Percentiles rank a stretch among this genome's conserved stretches.
These are phyloP conservation scores for Trichosanthes truncata DNA, from an alignment of 306 rosid species.

Conservation along the genomic window DNA sequence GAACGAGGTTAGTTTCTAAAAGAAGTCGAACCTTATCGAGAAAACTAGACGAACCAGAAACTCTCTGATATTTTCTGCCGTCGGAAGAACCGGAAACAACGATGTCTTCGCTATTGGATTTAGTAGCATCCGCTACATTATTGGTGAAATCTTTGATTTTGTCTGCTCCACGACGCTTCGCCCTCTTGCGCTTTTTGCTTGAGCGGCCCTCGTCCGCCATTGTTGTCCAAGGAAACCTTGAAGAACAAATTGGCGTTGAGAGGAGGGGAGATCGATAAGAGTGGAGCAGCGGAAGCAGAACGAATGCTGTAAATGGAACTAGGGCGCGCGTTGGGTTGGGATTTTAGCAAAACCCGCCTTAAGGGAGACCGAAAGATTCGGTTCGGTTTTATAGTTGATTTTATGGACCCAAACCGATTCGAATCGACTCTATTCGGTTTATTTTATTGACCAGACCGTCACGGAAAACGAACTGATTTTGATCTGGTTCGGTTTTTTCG, in stretches of 20 bases:
- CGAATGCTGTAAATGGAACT: neutral
- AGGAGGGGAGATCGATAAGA: neutral
- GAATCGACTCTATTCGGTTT: neutral
- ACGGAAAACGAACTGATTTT: neutral
- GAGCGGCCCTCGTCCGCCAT: slow-evolving; percentile 24
- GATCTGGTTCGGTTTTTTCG: neutral
- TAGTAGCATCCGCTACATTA: neutral
- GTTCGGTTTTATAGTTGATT: neutral
- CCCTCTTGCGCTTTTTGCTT: slow-evolving; percentile 46
- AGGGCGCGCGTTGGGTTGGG: neutral
- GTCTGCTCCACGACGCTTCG: slow-evolving; percentile 9
- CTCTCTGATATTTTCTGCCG: slow-evolving; percentile 20
- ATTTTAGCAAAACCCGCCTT: neutral
- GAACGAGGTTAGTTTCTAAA: neutral
- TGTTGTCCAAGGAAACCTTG: slow-evolving; percentile 6
- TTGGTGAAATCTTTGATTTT: neutral
- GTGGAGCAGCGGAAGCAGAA: neutral
- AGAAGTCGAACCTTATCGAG: slow-evolving; percentile 43
- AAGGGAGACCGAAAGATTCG: neutral
- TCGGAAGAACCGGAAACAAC: slow-evolving; percentile 15
- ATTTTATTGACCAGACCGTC: neutral
- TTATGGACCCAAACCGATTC: neutral
- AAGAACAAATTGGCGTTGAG: neutral
- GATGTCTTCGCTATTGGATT: neutral
- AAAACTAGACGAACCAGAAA: slow-evolving; percentile 39